phyloP scores from a whole-genome alignment of 306 rosid genomes.

The Quercus robur region DNA sequence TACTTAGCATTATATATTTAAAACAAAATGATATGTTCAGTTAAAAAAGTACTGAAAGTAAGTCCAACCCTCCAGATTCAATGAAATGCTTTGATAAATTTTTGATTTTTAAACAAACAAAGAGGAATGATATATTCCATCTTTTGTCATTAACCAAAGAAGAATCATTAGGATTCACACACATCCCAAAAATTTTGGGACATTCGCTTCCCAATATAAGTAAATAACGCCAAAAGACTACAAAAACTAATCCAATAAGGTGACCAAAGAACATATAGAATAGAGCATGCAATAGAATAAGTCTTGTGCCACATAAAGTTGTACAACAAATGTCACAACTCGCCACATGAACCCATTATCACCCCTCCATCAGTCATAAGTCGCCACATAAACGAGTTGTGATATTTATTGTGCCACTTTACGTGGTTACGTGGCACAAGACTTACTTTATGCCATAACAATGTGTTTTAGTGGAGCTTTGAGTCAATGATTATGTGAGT shows the following conservation, averaged over 20 bases:
- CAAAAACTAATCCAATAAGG: not conserved
- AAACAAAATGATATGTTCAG: rapidly evolving
- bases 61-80: rapidly evolving
- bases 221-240: not conserved
- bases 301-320: too few species aligned
- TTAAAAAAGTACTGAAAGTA: too few species aligned
- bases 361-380: too few species aligned
- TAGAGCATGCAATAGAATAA: not conserved
- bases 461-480: not conserved
- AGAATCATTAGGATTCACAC: not conserved
- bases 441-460: not conserved
- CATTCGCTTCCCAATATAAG: not conserved
- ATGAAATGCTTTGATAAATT: too few species aligned
- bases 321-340: too few species aligned
- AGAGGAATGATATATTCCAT: not conserved
- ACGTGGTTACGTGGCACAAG: too few species aligned
- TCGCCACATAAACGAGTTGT: too few species aligned
- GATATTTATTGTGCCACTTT: too few species aligned
- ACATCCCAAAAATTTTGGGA: not conserved
- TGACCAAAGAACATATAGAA: not conserved
- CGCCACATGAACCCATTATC: too few species aligned
- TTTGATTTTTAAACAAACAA: too few species aligned
- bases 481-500: not conserved
- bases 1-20: too few species aligned
- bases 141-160: not conserved